Evolutionary conservation across 73 alveolate species (phyloP).

Genomic region (Paramecium tetraurelia): DNA sequence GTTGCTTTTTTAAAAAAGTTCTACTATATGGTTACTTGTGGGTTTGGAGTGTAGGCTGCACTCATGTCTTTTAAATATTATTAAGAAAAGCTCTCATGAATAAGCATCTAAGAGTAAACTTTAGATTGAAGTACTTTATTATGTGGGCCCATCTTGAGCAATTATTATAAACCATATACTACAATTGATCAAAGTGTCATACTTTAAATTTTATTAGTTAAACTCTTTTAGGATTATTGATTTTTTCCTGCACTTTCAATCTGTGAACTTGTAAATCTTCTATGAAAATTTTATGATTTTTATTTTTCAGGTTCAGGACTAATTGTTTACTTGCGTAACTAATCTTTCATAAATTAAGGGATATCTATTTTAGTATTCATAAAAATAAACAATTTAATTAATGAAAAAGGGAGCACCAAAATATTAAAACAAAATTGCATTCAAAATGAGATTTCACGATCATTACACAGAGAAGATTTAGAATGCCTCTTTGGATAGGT

Average conservation of each 20-base stretch:
- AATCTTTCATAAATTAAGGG: slow-evolving; percentile 18
- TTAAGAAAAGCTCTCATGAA: slow-evolving; percentile 37
- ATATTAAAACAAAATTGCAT: slow-evolving; percentile 36
- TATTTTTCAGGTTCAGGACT: slow-evolving; percentile 35
- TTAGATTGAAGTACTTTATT: neutral
- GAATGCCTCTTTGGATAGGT: slow-evolving; percentile 10
- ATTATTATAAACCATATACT: slow-evolving; percentile 37
- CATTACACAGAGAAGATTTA: neutral
- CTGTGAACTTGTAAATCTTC: slow-evolving; percentile 32
- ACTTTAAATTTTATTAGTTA: neutral
- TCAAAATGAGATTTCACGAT: neutral
- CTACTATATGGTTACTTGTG: neutral
- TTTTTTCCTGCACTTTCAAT: neutral
- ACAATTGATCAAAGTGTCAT: slow-evolving; percentile 8
- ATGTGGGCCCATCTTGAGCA: slow-evolving; percentile 14
- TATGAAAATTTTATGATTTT: neutral
- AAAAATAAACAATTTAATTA: neutral
- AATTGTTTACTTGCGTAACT: slow-evolving; percentile 9
- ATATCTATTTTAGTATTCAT: slow-evolving; percentile 9
- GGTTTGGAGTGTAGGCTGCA: neutral
- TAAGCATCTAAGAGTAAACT: slow-evolving; percentile 30
- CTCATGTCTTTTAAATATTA: neutral
- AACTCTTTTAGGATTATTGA: neutral
- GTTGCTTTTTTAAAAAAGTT: slow-evolving; percentile 25
- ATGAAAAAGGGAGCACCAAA: slow-evolving; percentile 45